Evolutionary conservation across 768 basidiomycete genomes (phyloP), one percentile per base, ranked within the genome.

Genomic region (Kwoniella mangroviensis): DNA sequence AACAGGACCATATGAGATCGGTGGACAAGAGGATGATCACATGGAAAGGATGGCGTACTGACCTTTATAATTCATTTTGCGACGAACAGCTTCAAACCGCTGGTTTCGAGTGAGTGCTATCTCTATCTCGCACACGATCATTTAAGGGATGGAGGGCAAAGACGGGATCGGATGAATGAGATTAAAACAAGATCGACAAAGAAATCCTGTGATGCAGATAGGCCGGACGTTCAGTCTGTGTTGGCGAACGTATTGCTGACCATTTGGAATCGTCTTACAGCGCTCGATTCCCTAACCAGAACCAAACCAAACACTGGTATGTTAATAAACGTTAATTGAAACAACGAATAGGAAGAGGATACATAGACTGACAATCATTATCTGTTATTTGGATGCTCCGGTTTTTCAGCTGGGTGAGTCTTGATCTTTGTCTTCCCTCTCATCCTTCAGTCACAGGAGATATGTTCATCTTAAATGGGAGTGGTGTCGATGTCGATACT

Each of bases 291-390:
- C 84, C 84, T 40, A 83, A 84, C 76, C 80, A 78, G 60, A 94
- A 97, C 87, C 96, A 99, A 86, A 96, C 95, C 62, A 89, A 90
- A 83, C 94, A 98, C 86, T 99, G 97, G 96, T 94, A 75, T 71
- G 87, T 83, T 17, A 41, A 15, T 17, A 61, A 12, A 43, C 15
- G 17, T 42, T 3, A 12, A 62, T 15, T 15, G 13, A 15, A 15
- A 43, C 6, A 43, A 7, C 24, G 17, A 63, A 26, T 6, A 42
- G 17, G 26, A 45, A 63, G 2, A n/a, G 40, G 11, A 40, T 13
- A 15, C 3, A 26, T 53, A 63, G 43, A 63, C 51, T 63, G 61
- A 49, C 61, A 5, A 11, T 22, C 5, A 41, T 62, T 15, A 34
- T 42, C 59, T 58, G 17, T 40, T 55, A 17, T 62, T 64, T 49